phyloP scores from a whole-genome alignment of 2,329 filamentous ascomycete genomes.

The Botrytis fragariae region DNA sequence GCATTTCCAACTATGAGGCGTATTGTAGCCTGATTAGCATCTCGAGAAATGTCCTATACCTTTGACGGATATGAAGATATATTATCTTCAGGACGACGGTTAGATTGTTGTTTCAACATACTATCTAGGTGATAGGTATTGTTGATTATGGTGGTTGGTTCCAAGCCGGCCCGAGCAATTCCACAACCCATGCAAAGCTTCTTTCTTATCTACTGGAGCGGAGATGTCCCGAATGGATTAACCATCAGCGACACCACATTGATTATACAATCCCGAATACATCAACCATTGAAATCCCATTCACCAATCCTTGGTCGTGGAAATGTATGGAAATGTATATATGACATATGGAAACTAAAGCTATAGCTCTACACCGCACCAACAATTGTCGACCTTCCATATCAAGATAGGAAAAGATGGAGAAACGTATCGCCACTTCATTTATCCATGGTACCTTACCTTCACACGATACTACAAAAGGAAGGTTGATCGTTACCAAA shows the following conservation, averaged over 20 bases:
- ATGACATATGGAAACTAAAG: background rate
- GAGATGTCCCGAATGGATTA: background rate
- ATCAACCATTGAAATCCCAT: background rate
- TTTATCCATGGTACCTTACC: constrained; percentile 9
- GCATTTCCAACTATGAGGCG: background rate
- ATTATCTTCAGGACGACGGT: background rate
- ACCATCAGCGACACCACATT: background rate
- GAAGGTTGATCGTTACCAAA: constrained; percentile 9
- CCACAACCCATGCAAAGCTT: background rate
- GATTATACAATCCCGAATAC: no score
- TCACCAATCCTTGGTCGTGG: background rate
- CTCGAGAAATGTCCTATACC: background rate
- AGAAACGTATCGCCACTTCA: background rate
- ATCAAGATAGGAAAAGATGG: constrained; percentile 7
- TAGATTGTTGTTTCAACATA: background rate
- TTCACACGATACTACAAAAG: constrained; percentile 9
- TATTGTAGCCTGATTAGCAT: no score
- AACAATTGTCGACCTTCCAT: background rate
- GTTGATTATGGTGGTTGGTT: background rate
- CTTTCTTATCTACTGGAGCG: background rate
- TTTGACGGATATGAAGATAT: background rate
- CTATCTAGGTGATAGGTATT: background rate
- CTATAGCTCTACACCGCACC: background rate
- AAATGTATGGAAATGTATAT: background rate
- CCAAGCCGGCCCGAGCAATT: background rate